phyloP scores from a whole-genome alignment of 306 rosid genomes.

The Aeschynomene evenia region DNA sequence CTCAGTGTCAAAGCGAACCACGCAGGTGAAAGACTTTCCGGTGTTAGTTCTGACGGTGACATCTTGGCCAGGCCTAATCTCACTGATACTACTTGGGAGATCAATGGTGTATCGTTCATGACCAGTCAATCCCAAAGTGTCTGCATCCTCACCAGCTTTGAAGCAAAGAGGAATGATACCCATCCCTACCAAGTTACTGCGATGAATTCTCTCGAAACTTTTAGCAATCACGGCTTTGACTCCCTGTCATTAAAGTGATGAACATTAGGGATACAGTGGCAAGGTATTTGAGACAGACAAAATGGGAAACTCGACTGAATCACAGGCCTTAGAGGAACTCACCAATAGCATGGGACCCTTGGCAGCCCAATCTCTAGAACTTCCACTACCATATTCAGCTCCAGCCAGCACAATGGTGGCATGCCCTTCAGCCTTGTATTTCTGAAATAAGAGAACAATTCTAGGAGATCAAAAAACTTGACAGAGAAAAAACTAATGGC shows the following conservation, averaged over 20 bases:
- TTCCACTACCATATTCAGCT: constrained; percentile 99
- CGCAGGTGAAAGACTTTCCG: constrained; percentile 89
- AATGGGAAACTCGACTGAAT: constrained; percentile 9
- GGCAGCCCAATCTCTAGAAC: constrained; percentile 99
- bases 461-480: constrained; percentile 26
- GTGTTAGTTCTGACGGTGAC: constrained; percentile 72
- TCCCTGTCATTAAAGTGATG: constrained; percentile 55
- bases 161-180: constrained; percentile 96
- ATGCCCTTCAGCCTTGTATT: constrained; percentile 73
- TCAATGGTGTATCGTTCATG: constrained; percentile 91
- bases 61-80: constrained; percentile 96
- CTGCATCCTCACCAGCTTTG: constrained; percentile 97
- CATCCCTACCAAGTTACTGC: constrained; percentile 99
- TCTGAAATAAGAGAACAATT: constrained; percentile 49
- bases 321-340: constrained; percentile 35
- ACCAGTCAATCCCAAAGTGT: constrained; percentile 89
- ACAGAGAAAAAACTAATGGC: constrained; percentile 3
- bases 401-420: constrained; percentile 91
- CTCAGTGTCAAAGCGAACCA: constrained; percentile 94
- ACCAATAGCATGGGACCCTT: constrained; percentile 99
- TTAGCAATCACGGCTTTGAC: constrained; percentile 98
- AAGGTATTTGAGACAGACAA: constrained; percentile 1
- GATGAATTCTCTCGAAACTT: constrained; percentile 97
- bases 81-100: constrained; percentile 73
- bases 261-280: neutral